phyloP scores from a whole-genome alignment of 345 rosid species.

The Aquilaria malaccensis region DNA sequence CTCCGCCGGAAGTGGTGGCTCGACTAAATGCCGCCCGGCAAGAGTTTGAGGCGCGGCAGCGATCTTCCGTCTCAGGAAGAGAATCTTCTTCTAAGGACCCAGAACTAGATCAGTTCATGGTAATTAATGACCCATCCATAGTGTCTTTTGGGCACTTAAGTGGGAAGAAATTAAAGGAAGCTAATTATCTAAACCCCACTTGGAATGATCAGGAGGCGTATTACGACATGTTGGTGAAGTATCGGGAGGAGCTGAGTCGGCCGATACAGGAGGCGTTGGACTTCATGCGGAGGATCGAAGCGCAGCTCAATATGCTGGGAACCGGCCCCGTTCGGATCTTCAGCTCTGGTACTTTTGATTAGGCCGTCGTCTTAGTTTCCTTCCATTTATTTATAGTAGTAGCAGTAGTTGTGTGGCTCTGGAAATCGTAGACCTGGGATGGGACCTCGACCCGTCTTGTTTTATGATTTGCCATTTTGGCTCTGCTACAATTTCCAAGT shows the following conservation, averaged over 20 bases:
- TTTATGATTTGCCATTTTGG: conserved; percentile 8
- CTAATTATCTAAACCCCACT: not conserved
- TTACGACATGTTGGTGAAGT: conserved; percentile 90
- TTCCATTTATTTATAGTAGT: too few species aligned
- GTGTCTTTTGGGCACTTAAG: conserved; percentile 4
- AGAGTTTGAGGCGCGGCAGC: conserved; percentile 70
- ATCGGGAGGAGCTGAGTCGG: conserved; percentile 82
- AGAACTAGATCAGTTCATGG: conserved; percentile 98
- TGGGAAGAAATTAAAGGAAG: not conserved
- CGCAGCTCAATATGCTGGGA: conserved; percentile 66
- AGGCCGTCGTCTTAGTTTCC: conserved; percentile 11
- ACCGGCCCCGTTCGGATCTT: conserved; percentile 70
- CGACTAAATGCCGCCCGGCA: conserved; percentile 62
- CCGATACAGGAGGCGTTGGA: conserved; percentile 98
- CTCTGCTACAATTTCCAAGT: conserved; percentile 5
- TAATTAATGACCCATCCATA: conserved; percentile 13
- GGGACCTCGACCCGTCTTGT: not conserved
- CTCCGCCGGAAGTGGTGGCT: conserved; percentile 80
- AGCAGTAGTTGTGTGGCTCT: not conserved
- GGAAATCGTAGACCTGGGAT: conserved; percentile 14
- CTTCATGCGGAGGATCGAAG: conserved; percentile 93
- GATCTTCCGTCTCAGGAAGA: conserved; percentile 31
- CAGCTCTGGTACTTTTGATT: conserved; percentile 51
- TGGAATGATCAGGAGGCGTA: conserved; percentile 67
- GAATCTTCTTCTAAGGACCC: conserved; percentile 60